Evolutionary conservation across 257 asterid genomes (phyloP), one percentile per base, ranked within the genome.

Genomic region (Nicotiana benthamiana): DNA sequence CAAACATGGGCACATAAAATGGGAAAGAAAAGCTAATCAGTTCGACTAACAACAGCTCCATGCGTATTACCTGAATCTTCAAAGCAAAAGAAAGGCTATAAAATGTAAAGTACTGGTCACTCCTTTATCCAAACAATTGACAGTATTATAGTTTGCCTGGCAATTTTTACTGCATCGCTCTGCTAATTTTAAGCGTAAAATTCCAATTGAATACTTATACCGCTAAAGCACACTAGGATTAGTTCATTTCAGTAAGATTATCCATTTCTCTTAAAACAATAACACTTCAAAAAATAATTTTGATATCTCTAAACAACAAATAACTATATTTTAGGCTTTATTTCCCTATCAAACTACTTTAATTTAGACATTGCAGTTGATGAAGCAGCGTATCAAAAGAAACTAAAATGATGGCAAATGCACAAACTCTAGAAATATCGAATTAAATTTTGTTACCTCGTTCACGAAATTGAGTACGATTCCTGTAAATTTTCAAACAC

Each of bases 391-490:
- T 60, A 60, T 60, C 1, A 20, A 11, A 22, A 20, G 7, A 16
- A 46, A 34, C 9, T 30, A 36, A 16, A 48, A 32, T 6, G 43
- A 15, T 5, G 36, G 3, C 4, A 52, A 79, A 32, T 56, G 62
- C 34, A 48, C 20, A 46, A 17, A 16, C 30, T 63, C 46, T 60
- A 64, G 7, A 32, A 51, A 75, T 27, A 15, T n/a, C 40, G 18
- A 51, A 18, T 34, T 67, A 48, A 7, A 4, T 77, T 82, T 34
- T 0, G 26, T 79, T 87, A 93, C 98, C 96, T 93, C 97, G 82
- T 94, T 91, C 30, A 93, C 97, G 90, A 88, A 95, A 63, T 93
- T 93, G 87, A 93, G 98, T 85, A 94, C 98, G 88, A 95, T 93
- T 81, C 91, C 97, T 93, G 97, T 62, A 75, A 82, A 68, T 63